A percentile compares a stretch with the other conserved stretches of the same genome.
These are phyloP conservation scores for Leccinum subfulvum DNA, from an alignment of 1,284 basidiomycete species.

Conservation along the genomic window DNA sequence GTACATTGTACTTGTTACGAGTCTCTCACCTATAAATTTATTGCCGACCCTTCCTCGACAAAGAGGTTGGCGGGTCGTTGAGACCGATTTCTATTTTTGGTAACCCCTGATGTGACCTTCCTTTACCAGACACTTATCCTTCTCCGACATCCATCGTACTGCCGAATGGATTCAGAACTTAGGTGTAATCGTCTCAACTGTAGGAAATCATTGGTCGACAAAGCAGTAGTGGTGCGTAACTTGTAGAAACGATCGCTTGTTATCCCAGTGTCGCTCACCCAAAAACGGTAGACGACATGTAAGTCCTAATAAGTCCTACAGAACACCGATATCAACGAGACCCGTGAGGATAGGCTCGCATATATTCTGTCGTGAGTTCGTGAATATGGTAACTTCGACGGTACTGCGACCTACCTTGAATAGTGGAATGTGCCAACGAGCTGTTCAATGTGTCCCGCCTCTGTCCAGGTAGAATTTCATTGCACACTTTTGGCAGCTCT, in stretches of 20 bases:
- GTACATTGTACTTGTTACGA: constrained; percentile 28
- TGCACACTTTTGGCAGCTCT: constrained; percentile 2
- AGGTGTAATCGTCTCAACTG: constrained; percentile 77
- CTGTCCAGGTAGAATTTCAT: constrained; percentile 58
- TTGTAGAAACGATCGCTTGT: not conserved
- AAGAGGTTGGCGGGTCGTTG: not conserved
- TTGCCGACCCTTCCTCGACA: not conserved
- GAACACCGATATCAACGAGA: constrained; percentile 20
- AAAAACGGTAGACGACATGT: constrained; percentile 46
- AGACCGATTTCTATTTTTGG: constrained; percentile 12
- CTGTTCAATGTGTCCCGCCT: constrained; percentile 72
- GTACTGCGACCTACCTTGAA: not conserved
- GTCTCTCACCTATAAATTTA: constrained; percentile 20
- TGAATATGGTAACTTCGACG: not conserved
- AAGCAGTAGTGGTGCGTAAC: constrained; percentile 73
- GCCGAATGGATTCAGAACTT: constrained; percentile 48
- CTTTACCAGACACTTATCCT: not conserved
- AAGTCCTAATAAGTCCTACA: constrained; percentile 18
- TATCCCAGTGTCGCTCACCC: not conserved
- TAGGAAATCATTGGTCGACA: constrained; percentile 62
- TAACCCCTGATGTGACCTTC: constrained; percentile 6
- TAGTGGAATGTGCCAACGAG: constrained; percentile 82
- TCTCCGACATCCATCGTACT: not conserved
- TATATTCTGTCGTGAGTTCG: constrained; percentile 71
- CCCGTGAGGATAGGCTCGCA: constrained; percentile 55